phyloP scores from a whole-genome alignment of 495 filamentous ascomycete genomes.

The Daldinia vernicosa region DNA sequence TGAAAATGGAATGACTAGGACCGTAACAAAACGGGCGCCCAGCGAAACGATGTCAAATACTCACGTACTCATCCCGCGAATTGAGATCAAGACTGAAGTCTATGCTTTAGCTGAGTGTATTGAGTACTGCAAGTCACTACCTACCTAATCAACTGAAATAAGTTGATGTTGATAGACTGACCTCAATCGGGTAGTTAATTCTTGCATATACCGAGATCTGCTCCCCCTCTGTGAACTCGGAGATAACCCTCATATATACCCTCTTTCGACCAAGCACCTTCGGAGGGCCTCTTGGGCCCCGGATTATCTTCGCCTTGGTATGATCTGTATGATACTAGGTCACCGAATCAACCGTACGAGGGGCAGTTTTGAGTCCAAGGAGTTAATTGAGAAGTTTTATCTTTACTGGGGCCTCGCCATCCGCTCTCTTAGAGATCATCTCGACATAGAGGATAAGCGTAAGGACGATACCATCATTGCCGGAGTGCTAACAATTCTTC shows the following conservation, averaged over 20 bases:
- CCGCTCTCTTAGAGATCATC: constrained; percentile 47
- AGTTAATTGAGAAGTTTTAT: constrained; percentile 43
- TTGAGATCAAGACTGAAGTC: constrained; percentile 4
- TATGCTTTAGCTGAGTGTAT: constrained; percentile 10
- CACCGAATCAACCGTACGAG: constrained; percentile 48
- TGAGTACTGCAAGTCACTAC: constrained; percentile 36
- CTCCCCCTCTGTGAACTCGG: constrained; percentile 42
- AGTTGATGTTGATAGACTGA: not conserved
- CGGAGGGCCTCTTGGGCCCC: constrained; percentile 22
- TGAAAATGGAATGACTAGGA: not conserved
- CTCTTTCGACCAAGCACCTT: constrained; percentile 37
- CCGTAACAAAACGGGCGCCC: not conserved
- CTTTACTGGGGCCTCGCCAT: constrained; percentile 47
- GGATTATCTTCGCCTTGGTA: constrained; percentile 41
- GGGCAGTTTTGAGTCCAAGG: constrained; percentile 6
- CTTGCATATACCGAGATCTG: constrained; percentile 46
- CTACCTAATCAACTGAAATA: not conserved
- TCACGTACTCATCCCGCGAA: not conserved
- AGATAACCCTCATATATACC: constrained; percentile 44
- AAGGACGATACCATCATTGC: constrained; percentile 41
- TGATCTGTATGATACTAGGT: constrained; percentile 49
- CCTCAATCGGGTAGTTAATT: constrained; percentile 40
- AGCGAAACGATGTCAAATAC: not conserved
- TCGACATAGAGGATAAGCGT: constrained; percentile 27
- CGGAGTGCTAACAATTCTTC: constrained; percentile 30